These are phyloP conservation scores for Dactylis glomerata DNA, from an alignment of 176 grass and related monocot genomes.

Conservation along the genomic window DNA sequence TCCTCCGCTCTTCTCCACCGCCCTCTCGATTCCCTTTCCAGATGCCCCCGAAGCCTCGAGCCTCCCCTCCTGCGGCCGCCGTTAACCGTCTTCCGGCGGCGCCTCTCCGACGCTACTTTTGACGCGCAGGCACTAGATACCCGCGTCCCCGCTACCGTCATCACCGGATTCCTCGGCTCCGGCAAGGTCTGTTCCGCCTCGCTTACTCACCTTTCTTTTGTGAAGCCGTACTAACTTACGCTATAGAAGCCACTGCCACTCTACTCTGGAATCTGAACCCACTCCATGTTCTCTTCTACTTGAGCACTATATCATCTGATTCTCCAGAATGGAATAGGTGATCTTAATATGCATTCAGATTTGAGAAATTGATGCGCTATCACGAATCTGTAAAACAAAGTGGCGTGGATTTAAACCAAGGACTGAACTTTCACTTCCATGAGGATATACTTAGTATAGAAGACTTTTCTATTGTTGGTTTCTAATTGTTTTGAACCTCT, in stretches of 20 bases:
- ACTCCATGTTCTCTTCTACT: not conserved
- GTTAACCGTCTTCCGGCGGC: not conserved
- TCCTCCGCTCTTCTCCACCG: constrained; percentile 24
- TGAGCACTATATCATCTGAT: not conserved
- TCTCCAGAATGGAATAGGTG: not conserved
- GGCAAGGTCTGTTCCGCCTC: constrained; percentile 47
- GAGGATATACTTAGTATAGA: not conserved
- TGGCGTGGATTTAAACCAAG: not conserved
- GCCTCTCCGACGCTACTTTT: constrained; percentile 33
- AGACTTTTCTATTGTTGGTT: no score
- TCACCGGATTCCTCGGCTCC: constrained; percentile 72
- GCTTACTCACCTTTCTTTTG: not conserved
- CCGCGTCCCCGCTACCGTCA: constrained; percentile 65
- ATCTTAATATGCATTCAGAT: not conserved
- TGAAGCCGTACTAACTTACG: not conserved
- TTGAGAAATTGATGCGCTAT: not conserved
- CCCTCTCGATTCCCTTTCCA: constrained; percentile 4
- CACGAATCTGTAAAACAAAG: constrained; percentile 4
- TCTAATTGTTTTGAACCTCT: constrained; percentile 6
- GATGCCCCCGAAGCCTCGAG: constrained; percentile 20
- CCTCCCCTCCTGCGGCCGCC: not conserved
- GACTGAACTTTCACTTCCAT: not conserved
- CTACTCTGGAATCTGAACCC: not conserved
- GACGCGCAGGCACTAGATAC: constrained; percentile 48
- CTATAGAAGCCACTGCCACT: no score